Evolutionary conservation across 176 grass and related monocot genomes (phyloP), one percentile per base, ranked within the genome.

Genomic region (Oryza officinalis): DNA sequence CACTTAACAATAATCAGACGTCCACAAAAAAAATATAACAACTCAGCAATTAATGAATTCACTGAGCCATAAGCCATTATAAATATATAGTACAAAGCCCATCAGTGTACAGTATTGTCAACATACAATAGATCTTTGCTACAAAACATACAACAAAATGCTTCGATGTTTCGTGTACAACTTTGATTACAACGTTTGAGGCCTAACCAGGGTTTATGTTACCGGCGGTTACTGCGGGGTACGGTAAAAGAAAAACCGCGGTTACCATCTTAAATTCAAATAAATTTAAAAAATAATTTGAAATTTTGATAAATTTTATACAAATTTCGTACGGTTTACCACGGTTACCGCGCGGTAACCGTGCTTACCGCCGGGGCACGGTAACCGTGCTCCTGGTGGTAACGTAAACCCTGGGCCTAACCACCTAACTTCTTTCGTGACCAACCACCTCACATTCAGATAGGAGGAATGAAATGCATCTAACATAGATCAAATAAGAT

Each of bases 401-500:
- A n/a, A n/a, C n/a, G n/a, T n/a, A n/a, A n/a, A n/a, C n/a, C n/a
- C n/a, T n/a, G n/a, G 50, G 74, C 74, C 74, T 60, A 76, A 76
- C 50, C 74, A 76, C 20, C 74, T 37, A 47, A 76, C 74, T 76
- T 30, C 13, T 65, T 65, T 78, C 59, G 13, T 27, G 75, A 52
- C 33, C 33, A 77, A 64, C 57, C 75, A 77, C 75, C 75, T 77
- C 69, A 71, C 69, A 71, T 13, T 30, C 10, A 72, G 40, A 45
- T 35, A 72, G 69, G 10, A 71, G 40, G 69, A 45, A 72, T 72
- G n/a, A 72, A 27, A 30, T 30, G 40, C 69, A 46, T 72, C 50
- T 76, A 76, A 59, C 31, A 49, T 78, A 78, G 60, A 78, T 67
- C 61, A 79, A 15, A 66, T 79, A 79, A 66, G 15, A 67, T 77